phyloP scores from a whole-genome alignment of 768 basidiomycete species.

The Dictyophora rubrovolvata region DNA sequence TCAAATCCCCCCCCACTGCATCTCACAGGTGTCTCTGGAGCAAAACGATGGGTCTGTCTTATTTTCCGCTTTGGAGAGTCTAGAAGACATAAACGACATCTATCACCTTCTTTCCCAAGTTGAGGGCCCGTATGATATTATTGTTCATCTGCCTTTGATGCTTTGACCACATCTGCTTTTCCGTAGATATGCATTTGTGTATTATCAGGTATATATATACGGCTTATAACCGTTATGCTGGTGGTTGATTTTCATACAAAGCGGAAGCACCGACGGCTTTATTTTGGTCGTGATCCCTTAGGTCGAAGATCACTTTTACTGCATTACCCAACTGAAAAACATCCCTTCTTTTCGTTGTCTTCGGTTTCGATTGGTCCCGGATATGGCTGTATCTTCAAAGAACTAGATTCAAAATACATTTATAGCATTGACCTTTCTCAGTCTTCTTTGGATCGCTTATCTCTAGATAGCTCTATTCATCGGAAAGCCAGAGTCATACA shows the following conservation, averaged over 20 bases:
- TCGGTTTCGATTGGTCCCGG: slow-evolving; percentile 52
- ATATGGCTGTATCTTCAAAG: slow-evolving; percentile 42
- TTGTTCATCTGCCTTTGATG: background rate
- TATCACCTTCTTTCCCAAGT: slow-evolving; percentile 43
- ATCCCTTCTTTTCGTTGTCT: slow-evolving; percentile 49
- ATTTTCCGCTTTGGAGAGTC: slow-evolving; percentile 23
- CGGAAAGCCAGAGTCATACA: background rate
- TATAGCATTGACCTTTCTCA: slow-evolving; percentile 39
- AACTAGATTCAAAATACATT: slow-evolving; percentile 49
- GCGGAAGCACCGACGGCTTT: slow-evolving; percentile 32
- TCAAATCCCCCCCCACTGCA: background rate
- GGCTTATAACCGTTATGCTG: background rate
- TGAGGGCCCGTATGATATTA: slow-evolving; percentile 68
- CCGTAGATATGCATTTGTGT: slow-evolving; percentile 68
- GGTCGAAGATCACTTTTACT: slow-evolving; percentile 79
- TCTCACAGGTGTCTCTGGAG: slow-evolving; percentile 36
- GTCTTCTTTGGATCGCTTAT: background rate
- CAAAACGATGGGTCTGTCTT: slow-evolving; percentile 69
- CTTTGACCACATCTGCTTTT: background rate
- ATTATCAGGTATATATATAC: slow-evolving; percentile 53
- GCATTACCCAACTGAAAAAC: slow-evolving; percentile 39
- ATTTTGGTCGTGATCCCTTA: slow-evolving; percentile 74
- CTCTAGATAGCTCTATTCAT: background rate
- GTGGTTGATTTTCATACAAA: slow-evolving; percentile 1
- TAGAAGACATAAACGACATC: slow-evolving; percentile 30